A percentile compares a stretch with the other conserved stretches of the same genome.
Evolutionary conservation across 2,329 filamentous ascomycete species (phyloP).

Genomic region (Shiraia bambusicola): DNA sequence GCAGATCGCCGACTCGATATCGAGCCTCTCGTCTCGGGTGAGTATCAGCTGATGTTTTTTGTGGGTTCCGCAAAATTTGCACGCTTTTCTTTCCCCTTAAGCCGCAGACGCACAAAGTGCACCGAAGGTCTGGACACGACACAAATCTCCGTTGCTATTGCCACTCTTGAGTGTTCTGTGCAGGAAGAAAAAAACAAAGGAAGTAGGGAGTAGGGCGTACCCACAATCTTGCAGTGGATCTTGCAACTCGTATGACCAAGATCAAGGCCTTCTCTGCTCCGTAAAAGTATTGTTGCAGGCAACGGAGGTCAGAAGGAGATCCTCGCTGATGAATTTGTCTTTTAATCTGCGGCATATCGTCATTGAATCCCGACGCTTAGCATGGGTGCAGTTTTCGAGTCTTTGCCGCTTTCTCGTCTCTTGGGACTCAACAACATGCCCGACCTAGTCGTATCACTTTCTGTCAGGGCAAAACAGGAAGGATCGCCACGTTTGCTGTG

Average conservation of each 20-base stretch:
- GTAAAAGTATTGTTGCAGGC: not conserved
- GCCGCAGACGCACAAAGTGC: too few relatives aligned
- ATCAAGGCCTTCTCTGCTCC: not conserved
- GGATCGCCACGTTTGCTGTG: constrained; percentile 9
- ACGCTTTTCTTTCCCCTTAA: too few relatives aligned
- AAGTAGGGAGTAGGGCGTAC: too few relatives aligned
- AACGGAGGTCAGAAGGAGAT: not conserved
- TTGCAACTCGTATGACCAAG: not conserved
- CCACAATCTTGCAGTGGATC: not conserved
- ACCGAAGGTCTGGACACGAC: too few relatives aligned
- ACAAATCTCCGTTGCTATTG: too few relatives aligned
- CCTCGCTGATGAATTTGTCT: not conserved
- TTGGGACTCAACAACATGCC: not conserved
- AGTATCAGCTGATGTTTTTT: too few relatives aligned
- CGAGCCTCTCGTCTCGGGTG: too few relatives aligned
- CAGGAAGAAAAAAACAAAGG: too few relatives aligned
- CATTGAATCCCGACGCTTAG: constrained; percentile 1
- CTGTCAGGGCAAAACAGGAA: constrained; percentile 13
- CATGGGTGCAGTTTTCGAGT: not conserved
- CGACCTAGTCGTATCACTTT: constrained; percentile 10
- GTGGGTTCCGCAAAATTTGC: too few relatives aligned
- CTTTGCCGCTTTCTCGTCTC: too few relatives aligned
- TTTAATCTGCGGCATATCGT: constrained; percentile 6
- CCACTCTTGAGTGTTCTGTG: too few relatives aligned
- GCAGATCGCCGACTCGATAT: too few relatives aligned